A percentile compares a stretch with the other conserved stretches of the same genome.
Conservation (phyloP, 176 grass and related monocot species). For the Lolium rigidum region DNA sequence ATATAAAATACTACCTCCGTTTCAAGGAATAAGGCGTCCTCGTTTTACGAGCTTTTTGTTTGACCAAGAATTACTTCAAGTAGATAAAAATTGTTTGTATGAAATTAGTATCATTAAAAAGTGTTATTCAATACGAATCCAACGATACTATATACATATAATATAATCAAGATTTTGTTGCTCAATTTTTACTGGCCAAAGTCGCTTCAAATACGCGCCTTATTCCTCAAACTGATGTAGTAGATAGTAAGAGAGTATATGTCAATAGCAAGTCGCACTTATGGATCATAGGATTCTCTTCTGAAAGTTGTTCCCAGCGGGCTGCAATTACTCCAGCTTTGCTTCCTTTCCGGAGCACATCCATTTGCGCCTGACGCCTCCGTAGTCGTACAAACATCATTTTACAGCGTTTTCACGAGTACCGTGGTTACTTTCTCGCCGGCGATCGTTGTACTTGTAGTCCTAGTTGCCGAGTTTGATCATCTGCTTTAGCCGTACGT, state of each 20-base stretch:
- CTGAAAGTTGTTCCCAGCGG: neutral
- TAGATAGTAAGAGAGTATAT: neutral
- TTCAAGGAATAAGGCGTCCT: too few species aligned
- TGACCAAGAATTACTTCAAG: too few species aligned
- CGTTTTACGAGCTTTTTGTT: too few species aligned
- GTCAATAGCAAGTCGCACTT: neutral
- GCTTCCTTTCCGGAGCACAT: neutral
- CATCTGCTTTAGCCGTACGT: too few species aligned
- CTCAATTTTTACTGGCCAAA: too few species aligned
- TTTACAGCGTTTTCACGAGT: neutral
- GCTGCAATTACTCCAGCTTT: conserved; percentile 10
- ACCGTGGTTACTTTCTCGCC: neutral
- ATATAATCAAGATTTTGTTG: too few species aligned
- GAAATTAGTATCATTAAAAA: too few species aligned
- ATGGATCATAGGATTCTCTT: conserved; percentile 15
- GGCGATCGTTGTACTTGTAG: neutral
- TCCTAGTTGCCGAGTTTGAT: neutral
- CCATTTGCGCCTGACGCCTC: neutral
- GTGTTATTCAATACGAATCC: too few species aligned
- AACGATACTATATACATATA: too few species aligned
- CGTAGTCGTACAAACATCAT: neutral
- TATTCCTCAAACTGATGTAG: neutral
- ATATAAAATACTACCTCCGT: too few species aligned
- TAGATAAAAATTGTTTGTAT: too few species aligned
- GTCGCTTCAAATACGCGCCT: too few species aligned